These are phyloP conservation scores for Trifolium subterraneum DNA, from an alignment of 306 rosid genomes.

Conservation along the genomic window DNA sequence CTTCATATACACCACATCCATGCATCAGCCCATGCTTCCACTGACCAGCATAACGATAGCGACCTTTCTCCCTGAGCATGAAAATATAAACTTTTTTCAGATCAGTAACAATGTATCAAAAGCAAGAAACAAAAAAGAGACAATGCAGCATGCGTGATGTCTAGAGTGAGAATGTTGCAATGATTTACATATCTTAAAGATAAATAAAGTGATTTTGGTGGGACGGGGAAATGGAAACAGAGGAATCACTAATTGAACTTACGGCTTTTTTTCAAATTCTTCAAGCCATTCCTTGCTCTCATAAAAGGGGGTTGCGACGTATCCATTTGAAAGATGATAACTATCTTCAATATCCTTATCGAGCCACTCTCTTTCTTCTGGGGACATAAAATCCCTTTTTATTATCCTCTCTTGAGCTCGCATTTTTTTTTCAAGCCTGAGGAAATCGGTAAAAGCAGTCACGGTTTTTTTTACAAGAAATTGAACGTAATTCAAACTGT, in stretches of 20 bases:
- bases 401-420: slow-evolving; percentile 84
- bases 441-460: slow-evolving; percentile 42
- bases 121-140: slow-evolving; percentile 3
- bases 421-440: slow-evolving; percentile 88
- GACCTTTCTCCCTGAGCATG: slow-evolving; percentile 87
- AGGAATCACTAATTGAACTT: slow-evolving; percentile 46
- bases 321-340: slow-evolving; percentile 60
- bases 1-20: slow-evolving; percentile 89
- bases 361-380: slow-evolving; percentile 88
- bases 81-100: slow-evolving; percentile 31
- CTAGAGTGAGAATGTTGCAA: neutral
- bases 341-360: slow-evolving; percentile 96
- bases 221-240: too few relatives aligned
- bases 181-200: too few relatives aligned
- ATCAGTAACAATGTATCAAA: slow-evolving; percentile 33
- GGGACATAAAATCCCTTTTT: slow-evolving; percentile 75
- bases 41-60: slow-evolving; percentile 96
- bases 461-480: slow-evolving; percentile 38
- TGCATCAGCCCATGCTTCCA: slow-evolving; percentile 98
- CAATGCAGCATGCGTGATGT: slow-evolving; percentile 25
- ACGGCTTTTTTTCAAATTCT: slow-evolving; percentile 80
- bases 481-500: slow-evolving; percentile 25
- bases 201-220: too few relatives aligned
- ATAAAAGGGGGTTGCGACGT: slow-evolving; percentile 68
- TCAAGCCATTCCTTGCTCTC: slow-evolving; percentile 80